Evolutionary conservation across 2,329 filamentous ascomycete genomes (phyloP), one percentile per base, ranked within the genome.

Genomic region (Arthrobotrys conoides): DNA sequence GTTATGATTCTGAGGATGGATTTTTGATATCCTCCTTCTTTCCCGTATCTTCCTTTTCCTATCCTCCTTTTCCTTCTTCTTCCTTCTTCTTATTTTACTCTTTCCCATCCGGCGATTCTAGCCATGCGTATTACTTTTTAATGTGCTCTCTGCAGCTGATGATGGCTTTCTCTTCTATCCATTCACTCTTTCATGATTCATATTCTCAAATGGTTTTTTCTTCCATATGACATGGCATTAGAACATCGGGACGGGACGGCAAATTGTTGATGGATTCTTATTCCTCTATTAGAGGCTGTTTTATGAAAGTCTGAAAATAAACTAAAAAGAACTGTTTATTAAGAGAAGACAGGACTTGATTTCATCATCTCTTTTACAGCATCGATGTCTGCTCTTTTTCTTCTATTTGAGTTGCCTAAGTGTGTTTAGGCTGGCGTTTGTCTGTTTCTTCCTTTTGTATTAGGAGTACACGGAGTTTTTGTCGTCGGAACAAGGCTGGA

Each of bases 391-490:
- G 33, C 27, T 55, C 5, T 55, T 18, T 6, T 18, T 59, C 33
- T 46, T n/a, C 12, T 46, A 1, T n/a, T 46, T 5, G 2, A n/a
- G 41, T 46, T 20, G 44, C 5, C 6, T 0, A 4, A 46, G n/a
- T 46, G 44, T 46, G n/a, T 46, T 46, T 46, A 6, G 44, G 14
- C 12, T 12, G 44, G 44, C 53, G 16, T 38, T 38, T 38, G 14
- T 20, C 0, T 5, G 22, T 14, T 41, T 38, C 8, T 59, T 24
- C 12, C 24, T 61, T 44, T n/a, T 61, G 20, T 61, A 61, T 38
- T 8, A 38, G 33, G 53, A 59, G 38, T 59, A 59, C 33, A 59
- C 38, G 53, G 53, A 38, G 30, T 59, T 59, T 59, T 36, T 12
- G 27, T 30, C 27, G 27, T 30, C 27, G 27, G 27, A 30, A 3